A percentile compares a stretch with the other conserved stretches of the same genome.
phyloP scores from a whole-genome alignment of 805 yeast species.

The Monosporozyma solicola region DNA sequence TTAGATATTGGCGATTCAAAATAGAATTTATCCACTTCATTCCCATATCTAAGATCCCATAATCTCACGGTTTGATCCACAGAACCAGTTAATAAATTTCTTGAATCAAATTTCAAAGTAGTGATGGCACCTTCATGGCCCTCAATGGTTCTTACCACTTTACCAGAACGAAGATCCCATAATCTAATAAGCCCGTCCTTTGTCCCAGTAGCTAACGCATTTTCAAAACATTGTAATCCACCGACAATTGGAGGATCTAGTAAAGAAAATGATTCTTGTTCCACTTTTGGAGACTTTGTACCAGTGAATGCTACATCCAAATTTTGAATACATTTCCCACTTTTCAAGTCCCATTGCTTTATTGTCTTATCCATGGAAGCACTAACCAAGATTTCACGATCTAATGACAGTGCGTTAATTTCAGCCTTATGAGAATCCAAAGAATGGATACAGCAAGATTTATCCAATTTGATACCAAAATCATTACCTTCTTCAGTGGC shows the following conservation, averaged over 20 bases:
- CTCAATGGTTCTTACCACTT: slow-evolving; percentile 47
- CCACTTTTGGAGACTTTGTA: slow-evolving; percentile 9
- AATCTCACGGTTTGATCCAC: slow-evolving; percentile 52
- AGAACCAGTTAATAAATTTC: slow-evolving; percentile 53
- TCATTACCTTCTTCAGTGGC: slow-evolving; percentile 19
- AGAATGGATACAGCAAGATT: slow-evolving; percentile 36
- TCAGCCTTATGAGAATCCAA: slow-evolving; percentile 61
- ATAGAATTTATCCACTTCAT: slow-evolving; percentile 49
- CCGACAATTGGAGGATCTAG: slow-evolving; percentile 41
- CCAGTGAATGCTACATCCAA: slow-evolving; percentile 41
- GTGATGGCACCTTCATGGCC: slow-evolving; percentile 68
- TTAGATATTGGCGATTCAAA: slow-evolving; percentile 47
- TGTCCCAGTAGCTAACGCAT: slow-evolving; percentile 71
- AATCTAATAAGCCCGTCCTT: slow-evolving; percentile 64
- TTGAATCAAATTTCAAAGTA: slow-evolving; percentile 56
- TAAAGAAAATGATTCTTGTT: neutral
- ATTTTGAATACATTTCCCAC: slow-evolving; percentile 61
- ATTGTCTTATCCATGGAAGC: slow-evolving; percentile 66
- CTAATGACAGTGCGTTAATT: slow-evolving; percentile 52
- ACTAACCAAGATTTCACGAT: slow-evolving; percentile 44
- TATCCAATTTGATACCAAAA: slow-evolving; percentile 13
- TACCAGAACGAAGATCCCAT: slow-evolving; percentile 70
- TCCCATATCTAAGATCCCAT: slow-evolving; percentile 67
- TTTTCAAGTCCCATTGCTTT: slow-evolving; percentile 63
- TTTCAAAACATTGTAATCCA: slow-evolving; percentile 60